A percentile compares a stretch with the other conserved stretches of the same genome.
Evolutionary conservation across 1,139 yeast genomes (phyloP).

Genomic region (Saccharomyces hybrid): DNA sequence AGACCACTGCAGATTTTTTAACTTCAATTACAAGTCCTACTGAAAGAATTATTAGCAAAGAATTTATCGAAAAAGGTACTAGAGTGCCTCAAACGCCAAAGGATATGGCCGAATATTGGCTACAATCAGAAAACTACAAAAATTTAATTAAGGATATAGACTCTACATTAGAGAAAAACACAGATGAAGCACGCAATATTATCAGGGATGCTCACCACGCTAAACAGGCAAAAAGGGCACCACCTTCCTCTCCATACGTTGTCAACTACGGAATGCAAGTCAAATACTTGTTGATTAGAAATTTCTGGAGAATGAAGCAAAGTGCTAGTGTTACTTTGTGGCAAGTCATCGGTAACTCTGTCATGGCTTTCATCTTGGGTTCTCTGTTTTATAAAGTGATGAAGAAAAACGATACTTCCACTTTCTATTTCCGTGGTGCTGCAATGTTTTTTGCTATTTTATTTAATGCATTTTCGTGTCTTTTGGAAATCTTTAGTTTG

Average conservation of each 20-base stretch:
- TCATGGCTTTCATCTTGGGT: slow-evolving; percentile 66
- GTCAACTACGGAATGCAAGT: slow-evolving; percentile 61
- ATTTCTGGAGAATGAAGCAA: slow-evolving; percentile 53
- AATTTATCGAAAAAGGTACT: slow-evolving; percentile 38
- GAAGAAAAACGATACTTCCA: slow-evolving; percentile 36
- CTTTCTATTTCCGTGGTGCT: slow-evolving; percentile 63
- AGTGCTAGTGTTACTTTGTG: slow-evolving; percentile 59
- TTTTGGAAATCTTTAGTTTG: slow-evolving; percentile 62
- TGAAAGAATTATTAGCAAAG: slow-evolving; percentile 44
- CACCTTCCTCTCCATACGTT: slow-evolving; percentile 53
- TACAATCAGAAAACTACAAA: slow-evolving; percentile 48
- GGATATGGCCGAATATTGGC: slow-evolving; percentile 68
- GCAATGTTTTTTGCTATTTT: slow-evolving; percentile 69
- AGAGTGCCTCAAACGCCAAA: slow-evolving; percentile 62
- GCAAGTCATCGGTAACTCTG: slow-evolving; percentile 52
- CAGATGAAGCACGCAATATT: slow-evolving; percentile 8
- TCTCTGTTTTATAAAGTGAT: slow-evolving; percentile 64
- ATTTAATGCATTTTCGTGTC: slow-evolving; percentile 67
- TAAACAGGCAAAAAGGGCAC: slow-evolving; percentile 47
- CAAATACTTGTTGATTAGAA: slow-evolving; percentile 51
- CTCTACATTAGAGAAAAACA: slow-evolving; percentile 21
- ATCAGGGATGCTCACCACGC: slow-evolving; percentile 47
- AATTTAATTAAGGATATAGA: slow-evolving; percentile 38
- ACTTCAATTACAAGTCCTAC: slow-evolving; percentile 71
- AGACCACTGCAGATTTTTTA: slow-evolving; percentile 75